phyloP scores from a whole-genome alignment of 164 flowering plant species.

The Magnolia officinalis region DNA sequence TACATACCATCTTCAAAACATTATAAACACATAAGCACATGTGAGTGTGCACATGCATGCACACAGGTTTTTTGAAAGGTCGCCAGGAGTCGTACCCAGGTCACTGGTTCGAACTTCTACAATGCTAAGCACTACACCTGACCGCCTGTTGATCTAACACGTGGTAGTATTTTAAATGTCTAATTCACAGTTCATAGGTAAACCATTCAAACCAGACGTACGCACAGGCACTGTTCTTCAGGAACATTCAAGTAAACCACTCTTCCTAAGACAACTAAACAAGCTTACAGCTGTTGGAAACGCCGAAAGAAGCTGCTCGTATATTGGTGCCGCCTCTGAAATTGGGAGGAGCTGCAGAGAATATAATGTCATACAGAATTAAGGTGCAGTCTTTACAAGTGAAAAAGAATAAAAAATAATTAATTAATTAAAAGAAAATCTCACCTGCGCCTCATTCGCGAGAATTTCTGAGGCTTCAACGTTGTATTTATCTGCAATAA shows the following conservation, averaged over 20 bases:
- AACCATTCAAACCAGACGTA: no score
- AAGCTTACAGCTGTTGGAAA: slow-evolving; percentile 85
- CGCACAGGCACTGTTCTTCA: neutral
- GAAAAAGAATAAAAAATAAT: neutral
- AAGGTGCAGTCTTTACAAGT: neutral
- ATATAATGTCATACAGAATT: neutral
- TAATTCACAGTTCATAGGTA: neutral
- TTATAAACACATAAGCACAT: neutral
- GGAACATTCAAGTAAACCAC: neutral
- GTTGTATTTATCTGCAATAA: slow-evolving; percentile 36
- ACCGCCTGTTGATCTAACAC: neutral
- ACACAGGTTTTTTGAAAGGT: no score
- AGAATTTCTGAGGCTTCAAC: slow-evolving; percentile 51
- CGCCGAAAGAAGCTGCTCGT: slow-evolving; percentile 71
- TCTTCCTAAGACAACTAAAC: neutral
- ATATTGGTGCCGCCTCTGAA: slow-evolving; percentile 70
- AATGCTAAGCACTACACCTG: neutral
- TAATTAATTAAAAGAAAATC: neutral
- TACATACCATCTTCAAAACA: no score
- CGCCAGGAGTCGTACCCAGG: no score
- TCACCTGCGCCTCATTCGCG: slow-evolving; percentile 49
- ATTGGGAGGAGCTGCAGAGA: slow-evolving; percentile 60
- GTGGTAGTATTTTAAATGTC: neutral
- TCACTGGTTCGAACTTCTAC: no score
- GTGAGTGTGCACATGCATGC: no score